Conservation (phyloP, 305 asterid genomes). For the Rubia tinctorum region DNA sequence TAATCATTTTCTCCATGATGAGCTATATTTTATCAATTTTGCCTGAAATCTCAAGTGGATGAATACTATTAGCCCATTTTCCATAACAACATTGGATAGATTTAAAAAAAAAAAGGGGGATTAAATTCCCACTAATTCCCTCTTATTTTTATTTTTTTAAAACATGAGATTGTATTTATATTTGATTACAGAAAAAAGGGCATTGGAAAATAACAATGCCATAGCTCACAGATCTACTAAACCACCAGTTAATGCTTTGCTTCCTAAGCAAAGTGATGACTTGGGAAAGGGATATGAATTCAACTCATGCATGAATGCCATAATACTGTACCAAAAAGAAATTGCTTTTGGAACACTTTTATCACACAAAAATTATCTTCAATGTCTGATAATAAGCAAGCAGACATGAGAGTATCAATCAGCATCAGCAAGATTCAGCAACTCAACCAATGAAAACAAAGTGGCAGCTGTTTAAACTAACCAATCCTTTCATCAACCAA, state of each 20-base stretch:
- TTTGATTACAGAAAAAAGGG: neutral
- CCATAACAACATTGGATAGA: neutral
- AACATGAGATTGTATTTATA: too few species aligned
- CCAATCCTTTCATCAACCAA: neutral
- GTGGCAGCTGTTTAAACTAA: conserved; percentile 16
- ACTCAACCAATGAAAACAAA: conserved; percentile 16
- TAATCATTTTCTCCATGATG: conserved; percentile 1
- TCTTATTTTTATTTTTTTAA: too few species aligned
- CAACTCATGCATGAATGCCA: conserved; percentile 17
- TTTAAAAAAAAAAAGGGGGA: neutral
- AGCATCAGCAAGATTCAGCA: conserved; percentile 22
- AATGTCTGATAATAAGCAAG: conserved; percentile 8
- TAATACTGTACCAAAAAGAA: neutral
- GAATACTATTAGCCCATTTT: neutral
- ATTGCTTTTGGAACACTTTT: neutral
- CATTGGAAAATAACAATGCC: neutral
- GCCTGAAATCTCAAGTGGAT: neutral
- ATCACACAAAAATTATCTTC: neutral
- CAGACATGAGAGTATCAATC: conserved; percentile 12
- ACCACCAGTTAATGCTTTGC: conserved; percentile 5
- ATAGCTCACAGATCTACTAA: conserved; percentile 3
- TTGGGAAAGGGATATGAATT: conserved; percentile 11
- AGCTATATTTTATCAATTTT: neutral
- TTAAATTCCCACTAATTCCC: neutral
- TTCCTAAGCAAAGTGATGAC: neutral